Base-by-base conservation (phyloP, 768 basidiomycete species). In the Russula olivacea region DNA sequence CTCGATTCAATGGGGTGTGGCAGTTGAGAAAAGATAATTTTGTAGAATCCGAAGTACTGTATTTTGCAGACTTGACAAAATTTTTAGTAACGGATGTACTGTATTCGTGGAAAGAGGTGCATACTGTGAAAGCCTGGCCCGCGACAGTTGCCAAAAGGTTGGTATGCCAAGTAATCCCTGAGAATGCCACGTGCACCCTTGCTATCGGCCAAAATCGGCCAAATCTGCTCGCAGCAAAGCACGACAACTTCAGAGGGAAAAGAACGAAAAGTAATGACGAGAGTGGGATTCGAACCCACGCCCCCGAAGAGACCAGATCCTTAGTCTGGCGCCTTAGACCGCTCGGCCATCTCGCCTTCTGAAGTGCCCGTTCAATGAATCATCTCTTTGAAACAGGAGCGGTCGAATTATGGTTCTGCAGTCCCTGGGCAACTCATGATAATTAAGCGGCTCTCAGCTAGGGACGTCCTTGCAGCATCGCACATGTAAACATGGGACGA, bases 311-410 rank as follows among this genome's bases (percentile, higher is more conserved):
- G 76, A 78, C 76, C 72, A 74, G 74, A 75, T 75, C 84, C 84
- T 84, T 86, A 84, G 83, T 87, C 85, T 88, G 84, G 85, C 87
- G 86, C 87, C 87, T 88, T 87, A 85, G 86, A 88, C 86, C 86
- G 85, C 86, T 88, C 87, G 86, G 87, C 86, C 86, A 88, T 87
- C 84, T 86, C 82, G 59, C 66, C 66, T 38, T 41, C 30, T 9
- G n/a, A 43, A 7, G 6, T 40, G 1, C 0, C 4, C 12, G 1
- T 8, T 11, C 2, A 15, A 25, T 34, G 21, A 45, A 52, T 10
- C 1, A 6, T 34, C 40, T 62, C 34, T 43, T 62, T 25, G 28
- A 41, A 43, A 47, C 45, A 12, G 45, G 38, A 5, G 15, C 38
- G 36, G 15, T 41, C 41, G 41, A 41, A 41, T n/a, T n/a, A n/a